Evolutionary conservation across 2,329 filamentous ascomycete species (phyloP).

Genomic region (Penicillium digitatum): DNA sequence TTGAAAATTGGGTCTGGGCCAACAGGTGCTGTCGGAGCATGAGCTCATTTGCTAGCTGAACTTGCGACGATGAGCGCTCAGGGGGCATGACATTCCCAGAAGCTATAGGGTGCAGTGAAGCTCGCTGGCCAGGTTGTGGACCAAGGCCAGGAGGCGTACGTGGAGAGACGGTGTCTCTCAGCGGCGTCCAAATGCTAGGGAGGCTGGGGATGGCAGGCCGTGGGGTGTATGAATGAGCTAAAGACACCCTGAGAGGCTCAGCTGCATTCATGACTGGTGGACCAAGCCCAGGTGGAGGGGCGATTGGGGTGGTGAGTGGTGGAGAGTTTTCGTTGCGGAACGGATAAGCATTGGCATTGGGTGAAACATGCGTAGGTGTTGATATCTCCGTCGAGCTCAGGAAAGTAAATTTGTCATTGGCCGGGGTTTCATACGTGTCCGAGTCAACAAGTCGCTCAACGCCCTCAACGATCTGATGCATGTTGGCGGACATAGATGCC

Average conservation of each 20-base stretch:
- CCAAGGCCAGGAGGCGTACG: slow-evolving; percentile 39
- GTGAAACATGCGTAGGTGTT: slow-evolving; percentile 24
- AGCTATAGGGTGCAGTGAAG: slow-evolving; percentile 14
- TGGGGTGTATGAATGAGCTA: slow-evolving; percentile 33
- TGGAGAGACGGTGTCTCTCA: slow-evolving; percentile 40
- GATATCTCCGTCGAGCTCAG: slow-evolving; percentile 21
- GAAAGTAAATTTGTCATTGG: slow-evolving; percentile 29
- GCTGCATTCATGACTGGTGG: slow-evolving; percentile 21
- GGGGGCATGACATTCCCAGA: slow-evolving; percentile 13
- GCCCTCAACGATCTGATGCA: slow-evolving; percentile 40
- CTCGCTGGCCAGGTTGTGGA: slow-evolving; percentile 24
- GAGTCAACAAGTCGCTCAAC: slow-evolving; percentile 41
- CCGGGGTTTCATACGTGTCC: slow-evolving; percentile 37
- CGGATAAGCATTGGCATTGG: slow-evolving; percentile 19
- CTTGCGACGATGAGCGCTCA: slow-evolving; percentile 23
- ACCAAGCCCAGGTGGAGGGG: slow-evolving; percentile 34
- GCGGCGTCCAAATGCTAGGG: slow-evolving; percentile 46
- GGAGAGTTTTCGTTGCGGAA: slow-evolving; percentile 24
- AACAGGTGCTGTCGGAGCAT: slow-evolving; percentile 29
- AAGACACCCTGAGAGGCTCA: slow-evolving; percentile 20
- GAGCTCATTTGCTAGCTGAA: slow-evolving; percentile 26
- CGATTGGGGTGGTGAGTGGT: slow-evolving; percentile 28
- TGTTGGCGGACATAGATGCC: slow-evolving; percentile 41
- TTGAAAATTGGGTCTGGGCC: slow-evolving; percentile 24
- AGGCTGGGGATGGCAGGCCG: slow-evolving; percentile 32